A percentile compares a stretch with the other conserved stretches of the same genome.
Conservation (phyloP, 2,329 filamentous ascomycete genomes). For the Balansia obtecta region DNA sequence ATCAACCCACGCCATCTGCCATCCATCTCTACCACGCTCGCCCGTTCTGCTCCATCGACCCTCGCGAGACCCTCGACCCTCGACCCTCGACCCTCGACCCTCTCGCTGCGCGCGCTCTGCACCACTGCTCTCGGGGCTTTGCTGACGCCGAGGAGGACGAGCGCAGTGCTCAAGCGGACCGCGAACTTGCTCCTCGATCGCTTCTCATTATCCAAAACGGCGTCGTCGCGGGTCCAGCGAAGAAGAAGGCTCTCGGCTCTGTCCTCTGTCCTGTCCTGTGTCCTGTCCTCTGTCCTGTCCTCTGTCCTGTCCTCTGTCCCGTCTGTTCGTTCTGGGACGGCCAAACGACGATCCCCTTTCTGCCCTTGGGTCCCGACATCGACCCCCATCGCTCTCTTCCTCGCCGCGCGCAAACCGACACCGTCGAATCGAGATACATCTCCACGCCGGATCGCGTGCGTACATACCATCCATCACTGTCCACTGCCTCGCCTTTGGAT, state of each 20-base stretch:
- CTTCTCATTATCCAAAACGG: not conserved
- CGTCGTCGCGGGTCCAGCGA: not conserved
- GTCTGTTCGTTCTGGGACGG: not conserved
- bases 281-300: no score
- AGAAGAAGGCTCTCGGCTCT: no score
- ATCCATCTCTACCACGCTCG: not conserved
- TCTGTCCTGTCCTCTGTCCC: no score
- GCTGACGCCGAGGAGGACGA: slow-evolving; percentile 3
- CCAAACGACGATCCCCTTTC: slow-evolving; percentile 9
- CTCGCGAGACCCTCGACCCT: no score
- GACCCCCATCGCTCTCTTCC: slow-evolving; percentile 9
- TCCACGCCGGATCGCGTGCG: not conserved
- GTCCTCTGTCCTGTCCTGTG: no score
- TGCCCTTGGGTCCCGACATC: slow-evolving; percentile 12
- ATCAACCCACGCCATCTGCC: slow-evolving; percentile 1
- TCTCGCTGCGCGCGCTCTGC: slow-evolving; percentile 1
- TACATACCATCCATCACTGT: not conserved
- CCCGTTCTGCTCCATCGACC: not conserved
- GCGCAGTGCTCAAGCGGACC: slow-evolving; percentile 1
- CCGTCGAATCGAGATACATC: not conserved
- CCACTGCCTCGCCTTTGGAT: not conserved
- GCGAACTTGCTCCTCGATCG: not conserved
- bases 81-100: no score
- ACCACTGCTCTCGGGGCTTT: slow-evolving; percentile 2
- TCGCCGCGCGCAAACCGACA: slow-evolving; percentile 5